Evolutionary conservation across 495 filamentous ascomycete species (phyloP), one percentile per base, ranked within the genome.

Genomic region (Cercophora sp.): DNA sequence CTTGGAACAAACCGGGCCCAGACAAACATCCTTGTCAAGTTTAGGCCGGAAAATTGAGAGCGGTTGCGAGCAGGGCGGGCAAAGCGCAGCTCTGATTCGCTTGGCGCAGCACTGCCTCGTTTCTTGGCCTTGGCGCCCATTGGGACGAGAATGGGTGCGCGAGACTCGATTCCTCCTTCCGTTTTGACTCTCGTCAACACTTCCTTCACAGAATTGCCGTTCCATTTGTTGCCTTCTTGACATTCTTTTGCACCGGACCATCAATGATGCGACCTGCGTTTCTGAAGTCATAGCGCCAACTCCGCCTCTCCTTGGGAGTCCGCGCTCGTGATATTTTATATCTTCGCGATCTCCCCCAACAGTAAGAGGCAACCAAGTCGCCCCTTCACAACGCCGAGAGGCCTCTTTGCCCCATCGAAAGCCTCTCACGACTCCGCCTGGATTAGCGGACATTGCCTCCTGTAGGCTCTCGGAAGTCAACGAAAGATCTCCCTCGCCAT

Each of bases 101-200:
- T 56, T 56, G 53, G 46, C 53, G 53, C 53, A 46, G 53, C 53
- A 56, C 53, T 19, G 53, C 53, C 53, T 51, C 47, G n/a, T n/a
- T n/a, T 8, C 46, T 56, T 45, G 45, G 45, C 46, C 26, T 48
- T 48, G 44, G 41, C 41, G 41, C 40, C 18, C 18, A 9, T 43
- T 44, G 20, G 22, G 22, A 26, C 3, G 41, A 44, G 41, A 27
- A 24, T 24, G 22, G 20, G 24, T 20, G 41, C 41, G 22, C 20
- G 20, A 24, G 22, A 10, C 22, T 10, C 22, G 13, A 24, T 20
- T n/a, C 8, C 24, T 44, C 8, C 22, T 20, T n/a, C 16, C 16
- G 41, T 25, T 27, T 27, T 10, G 41, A 27, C 29, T 11, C 41
- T 44, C 22, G 22, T 44, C 22, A 20, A 20, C 24, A 26, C 18